Evolutionary conservation across 352 stramenopile genomes (phyloP), one percentile per base, ranked within the genome.

Genomic region (Globisporangium lucens): DNA sequence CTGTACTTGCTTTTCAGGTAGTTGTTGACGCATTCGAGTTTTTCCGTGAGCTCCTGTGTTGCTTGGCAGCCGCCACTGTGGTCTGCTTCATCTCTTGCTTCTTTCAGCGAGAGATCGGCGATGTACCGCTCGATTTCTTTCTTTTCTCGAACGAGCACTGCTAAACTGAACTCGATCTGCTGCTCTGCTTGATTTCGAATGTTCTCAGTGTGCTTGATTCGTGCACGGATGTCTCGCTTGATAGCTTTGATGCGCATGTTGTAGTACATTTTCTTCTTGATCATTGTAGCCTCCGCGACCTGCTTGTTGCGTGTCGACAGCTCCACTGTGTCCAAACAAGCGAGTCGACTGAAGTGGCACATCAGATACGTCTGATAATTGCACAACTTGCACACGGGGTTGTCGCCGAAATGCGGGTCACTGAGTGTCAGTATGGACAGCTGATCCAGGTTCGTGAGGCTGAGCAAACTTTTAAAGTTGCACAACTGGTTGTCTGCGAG

Each of bases 201-300:
- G 13, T 63, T 67, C 12, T 91, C 72, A 10, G 75, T 68, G 43
- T 85, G 77, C 56, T 80, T 68, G 63, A 91, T 77, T 65, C 78
- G 64, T 61, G 77, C 67, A 67, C 91, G 68, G 20, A 89, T 79
- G 46, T 98, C 88, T 10, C 89, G 70, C 58, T 97, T 95, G 61
- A 98, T 93, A 9, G 82, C 85, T 36, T 97, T 95, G 63, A 96
- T 97, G 10, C 90, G 83, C 90, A 98, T 97, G 76, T 97, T 98
- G 75, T 98, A 98, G 78, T 98, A 98, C 87, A 98, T 97, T 66
- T 90, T 94, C 78, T 98, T 98, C 75, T 98, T 98, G 65, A 97
- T 84, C 84, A 97, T 97, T 0, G 93, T 97, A 10, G 87, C 81
- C 33, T 97, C 89, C 1, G 91, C 90, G 59, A 97, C 88, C 67